phyloP scores from a whole-genome alignment of 2,329 filamentous ascomycete genomes.

The Coniosporium uncinatum region DNA sequence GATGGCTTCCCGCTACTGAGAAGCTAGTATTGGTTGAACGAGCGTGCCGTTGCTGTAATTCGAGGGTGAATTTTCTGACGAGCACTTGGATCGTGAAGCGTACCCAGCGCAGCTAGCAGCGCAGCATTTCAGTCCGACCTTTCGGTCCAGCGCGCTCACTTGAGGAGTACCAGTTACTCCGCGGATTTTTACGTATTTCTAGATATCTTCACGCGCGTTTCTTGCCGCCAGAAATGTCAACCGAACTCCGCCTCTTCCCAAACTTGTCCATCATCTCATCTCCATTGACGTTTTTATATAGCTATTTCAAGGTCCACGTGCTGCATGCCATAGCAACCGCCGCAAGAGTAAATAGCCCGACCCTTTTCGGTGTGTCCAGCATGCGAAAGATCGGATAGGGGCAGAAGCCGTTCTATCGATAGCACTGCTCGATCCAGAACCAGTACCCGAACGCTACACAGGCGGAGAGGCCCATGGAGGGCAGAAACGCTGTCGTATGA shows the following conservation, averaged over 20 bases:
- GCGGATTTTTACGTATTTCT: neutral
- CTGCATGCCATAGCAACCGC: conserved; percentile 60
- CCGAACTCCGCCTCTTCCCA: no score
- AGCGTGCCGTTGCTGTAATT: no score
- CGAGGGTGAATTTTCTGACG: no score
- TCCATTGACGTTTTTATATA: conserved; percentile 8
- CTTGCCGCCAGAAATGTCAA: no score
- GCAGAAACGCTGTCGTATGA: conserved; percentile 59
- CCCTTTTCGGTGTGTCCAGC: conserved; percentile 59
- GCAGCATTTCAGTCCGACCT: no score
- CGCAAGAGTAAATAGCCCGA: conserved; percentile 62
- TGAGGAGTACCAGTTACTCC: neutral
- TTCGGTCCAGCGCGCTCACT: no score
- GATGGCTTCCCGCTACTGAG: no score
- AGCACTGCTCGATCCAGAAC: conserved; percentile 74
- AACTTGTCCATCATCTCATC: neutral
- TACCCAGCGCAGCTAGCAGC: no score
- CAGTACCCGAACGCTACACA: conserved; percentile 63
- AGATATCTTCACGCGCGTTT: neutral
- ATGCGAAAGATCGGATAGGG: conserved; percentile 81
- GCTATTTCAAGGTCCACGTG: conserved; percentile 1
- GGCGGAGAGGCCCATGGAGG: conserved; percentile 52
- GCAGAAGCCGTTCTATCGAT: conserved; percentile 64
- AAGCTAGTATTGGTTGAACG: no score
- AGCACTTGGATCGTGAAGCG: no score